A percentile compares a stretch with the other conserved stretches of the same genome.
Conservation (phyloP, 768 basidiomycete species). For the Lactarius hatsudake region DNA sequence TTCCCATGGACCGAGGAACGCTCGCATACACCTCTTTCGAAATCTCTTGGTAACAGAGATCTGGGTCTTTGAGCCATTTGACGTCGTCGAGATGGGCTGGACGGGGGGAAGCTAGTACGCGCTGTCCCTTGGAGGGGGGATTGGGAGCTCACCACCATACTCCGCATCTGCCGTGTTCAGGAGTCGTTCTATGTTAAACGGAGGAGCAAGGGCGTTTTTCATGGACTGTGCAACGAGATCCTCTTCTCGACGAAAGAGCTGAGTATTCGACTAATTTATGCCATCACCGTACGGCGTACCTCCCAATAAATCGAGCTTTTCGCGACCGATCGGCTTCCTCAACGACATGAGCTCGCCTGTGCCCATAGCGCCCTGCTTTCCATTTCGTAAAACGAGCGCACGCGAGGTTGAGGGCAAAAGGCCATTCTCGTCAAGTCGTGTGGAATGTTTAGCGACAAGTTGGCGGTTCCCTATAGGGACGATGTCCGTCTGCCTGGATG, state of each 20-base stretch:
- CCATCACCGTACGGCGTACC: slow-evolving; percentile 43
- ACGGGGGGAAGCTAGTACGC: not conserved
- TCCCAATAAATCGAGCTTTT: slow-evolving; percentile 76
- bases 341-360: slow-evolving; percentile 62
- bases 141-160: slow-evolving; percentile 51
- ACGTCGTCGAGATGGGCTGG: slow-evolving; percentile 71
- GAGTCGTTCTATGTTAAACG: slow-evolving; percentile 62
- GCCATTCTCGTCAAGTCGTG: slow-evolving; percentile 48
- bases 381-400: slow-evolving; percentile 71
- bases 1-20: slow-evolving; percentile 32
- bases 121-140: not conserved
- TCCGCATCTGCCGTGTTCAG: slow-evolving; percentile 73
- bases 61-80: slow-evolving; percentile 59
- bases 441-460: slow-evolving; percentile 38
- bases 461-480: slow-evolving; percentile 56
- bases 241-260: slow-evolving; percentile 44
- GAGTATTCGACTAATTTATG: slow-evolving; percentile 11
- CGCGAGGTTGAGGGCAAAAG: slow-evolving; percentile 64
- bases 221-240: slow-evolving; percentile 55
- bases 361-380: slow-evolving; percentile 69
- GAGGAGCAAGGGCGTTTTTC: slow-evolving; percentile 56
- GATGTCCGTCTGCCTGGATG: slow-evolving; percentile 38
- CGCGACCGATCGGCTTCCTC: slow-evolving; percentile 66
- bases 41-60: slow-evolving; percentile 58
- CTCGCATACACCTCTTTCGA: slow-evolving; percentile 55